Base-by-base conservation (phyloP, 2,329 filamentous ascomycete genomes). In the Coleophoma cylindrospora region DNA sequence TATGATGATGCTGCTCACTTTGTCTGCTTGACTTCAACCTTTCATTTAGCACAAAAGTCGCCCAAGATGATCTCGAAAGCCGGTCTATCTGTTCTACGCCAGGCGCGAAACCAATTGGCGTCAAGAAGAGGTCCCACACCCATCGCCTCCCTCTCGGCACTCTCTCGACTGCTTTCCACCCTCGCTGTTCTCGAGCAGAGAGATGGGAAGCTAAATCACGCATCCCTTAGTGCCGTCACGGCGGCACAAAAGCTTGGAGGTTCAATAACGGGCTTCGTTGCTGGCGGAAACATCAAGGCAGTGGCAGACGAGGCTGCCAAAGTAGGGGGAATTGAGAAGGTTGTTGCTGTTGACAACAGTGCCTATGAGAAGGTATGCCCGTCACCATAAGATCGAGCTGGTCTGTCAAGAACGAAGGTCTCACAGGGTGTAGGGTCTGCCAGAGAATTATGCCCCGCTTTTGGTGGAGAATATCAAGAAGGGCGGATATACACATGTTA, bases 381-480 rank as follows among this genome's bases (percentile, higher is more conserved):
- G 15, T 41, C 13, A 48, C 12, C n/a, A 19, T 44, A 7, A 19
- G 13, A 36, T 4, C 40, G 9, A 27, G 27, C 6, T 27, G 27
- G 27, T 27, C 27, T 27, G 27, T 27, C 27, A 27, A 33, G 19
- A 10, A 32, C 7, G 17, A 46, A n/a, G 34, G 22, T 49, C 49
- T 56, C 37, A 59, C 14, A 34, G 15, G 33, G 6, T 46, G 27
- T 57, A 91, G 89, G 90, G 91, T 45, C 80, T 99, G 2, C 84
- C 94, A 47, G 94, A 99, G 74, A 96, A 89, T 75, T 97, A 82
- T 66, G 94, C 92, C n/a, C 88, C 91, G 50, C 76, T 99, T 43
- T 77, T 99, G 38, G 87, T 91, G 47, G 92, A 97, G 70, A 99
- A 97, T 70, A 92, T 97, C 71, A 95, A 95, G 74, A 94, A 94